phyloP scores from a whole-genome alignment of 345 rosid species.

The Populus deltoides region DNA sequence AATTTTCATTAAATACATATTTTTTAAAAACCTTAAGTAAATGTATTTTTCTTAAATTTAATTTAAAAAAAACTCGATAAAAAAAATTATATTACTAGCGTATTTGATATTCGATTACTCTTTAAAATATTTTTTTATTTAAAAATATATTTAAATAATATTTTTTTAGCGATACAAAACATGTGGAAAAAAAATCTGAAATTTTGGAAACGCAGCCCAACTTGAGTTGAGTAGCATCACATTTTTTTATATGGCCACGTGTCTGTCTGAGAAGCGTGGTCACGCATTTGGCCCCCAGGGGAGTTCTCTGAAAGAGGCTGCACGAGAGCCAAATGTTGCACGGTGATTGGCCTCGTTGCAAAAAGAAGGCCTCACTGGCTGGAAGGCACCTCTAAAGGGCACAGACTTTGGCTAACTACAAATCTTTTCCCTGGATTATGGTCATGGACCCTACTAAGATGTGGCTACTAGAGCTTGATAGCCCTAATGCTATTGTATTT shows the following conservation, averaged over 20 bases:
- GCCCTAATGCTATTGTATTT: not conserved
- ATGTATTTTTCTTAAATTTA: no score
- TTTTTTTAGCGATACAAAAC: no score
- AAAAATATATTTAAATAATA: no score
- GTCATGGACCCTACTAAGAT: constrained; percentile 3
- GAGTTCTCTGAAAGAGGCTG: constrained; percentile 14
- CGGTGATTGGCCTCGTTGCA: constrained; percentile 6
- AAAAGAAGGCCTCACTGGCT: constrained; percentile 18
- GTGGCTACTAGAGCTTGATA: constrained; percentile 11
- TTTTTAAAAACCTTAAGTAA: no score
- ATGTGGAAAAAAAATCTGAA: no score
- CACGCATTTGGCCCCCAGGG: not conserved
- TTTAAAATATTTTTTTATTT: no score
- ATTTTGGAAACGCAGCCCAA: not conserved
- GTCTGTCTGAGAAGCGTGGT: constrained; percentile 3
- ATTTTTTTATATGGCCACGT: not conserved
- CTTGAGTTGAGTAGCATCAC: not conserved
- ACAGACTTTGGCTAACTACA: not conserved
- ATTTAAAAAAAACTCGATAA: rapidly evolving
- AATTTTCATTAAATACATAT: no score
- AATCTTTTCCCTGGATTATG: not conserved
- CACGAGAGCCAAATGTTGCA: constrained; percentile 11
- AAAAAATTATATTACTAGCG: no score
- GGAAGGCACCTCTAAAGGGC: constrained; percentile 24
- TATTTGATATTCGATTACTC: no score